A percentile compares a stretch with the other conserved stretches of the same genome.
These are phyloP conservation scores for Linnemannia zychae DNA, from an alignment of 192 early-diverging fungal species.

Conservation along the genomic window DNA sequence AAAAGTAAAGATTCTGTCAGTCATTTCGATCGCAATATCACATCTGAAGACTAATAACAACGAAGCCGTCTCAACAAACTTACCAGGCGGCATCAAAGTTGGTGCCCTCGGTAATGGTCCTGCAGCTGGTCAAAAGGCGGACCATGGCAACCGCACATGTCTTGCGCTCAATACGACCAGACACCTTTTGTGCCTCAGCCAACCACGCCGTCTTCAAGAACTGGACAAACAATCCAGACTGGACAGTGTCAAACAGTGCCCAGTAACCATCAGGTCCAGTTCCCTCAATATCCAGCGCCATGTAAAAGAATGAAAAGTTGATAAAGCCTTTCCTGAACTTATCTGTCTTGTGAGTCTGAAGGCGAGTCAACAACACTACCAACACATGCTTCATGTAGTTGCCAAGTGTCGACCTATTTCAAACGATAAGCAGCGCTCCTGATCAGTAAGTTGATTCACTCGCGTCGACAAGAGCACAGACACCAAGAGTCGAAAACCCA, in stretches of 20 bases:
- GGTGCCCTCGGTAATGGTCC: conserved; percentile 66
- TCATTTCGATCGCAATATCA: not conserved
- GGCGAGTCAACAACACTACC: conserved; percentile 58
- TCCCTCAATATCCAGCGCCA: conserved; percentile 73
- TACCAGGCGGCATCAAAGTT: conserved; percentile 64
- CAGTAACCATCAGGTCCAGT: conserved; percentile 67
- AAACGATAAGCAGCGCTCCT: conserved; percentile 49
- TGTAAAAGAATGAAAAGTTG: conserved; percentile 74
- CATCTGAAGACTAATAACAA: not conserved
- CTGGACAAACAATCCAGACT: conserved; percentile 71
- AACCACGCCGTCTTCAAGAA: conserved; percentile 75
- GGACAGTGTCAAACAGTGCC: conserved; percentile 44
- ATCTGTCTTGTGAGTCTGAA: conserved; percentile 72
- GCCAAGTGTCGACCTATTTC: conserved; percentile 54
- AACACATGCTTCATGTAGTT: conserved; percentile 65
- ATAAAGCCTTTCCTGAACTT: conserved; percentile 77
- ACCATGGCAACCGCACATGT: conserved; percentile 73
- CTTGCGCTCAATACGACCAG: conserved; percentile 72
- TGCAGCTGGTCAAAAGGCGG: conserved; percentile 69
- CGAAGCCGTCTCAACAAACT: conserved; percentile 7
- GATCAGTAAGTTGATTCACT: too few species aligned
- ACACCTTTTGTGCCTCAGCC: conserved; percentile 71
- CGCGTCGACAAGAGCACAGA: too few species aligned
- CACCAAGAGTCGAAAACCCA: conserved; percentile 59
- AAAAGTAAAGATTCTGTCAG: not conserved